Conservation (phyloP, 2,329 filamentous ascomycete genomes). For the Colletotrichum eremochloae region DNA sequence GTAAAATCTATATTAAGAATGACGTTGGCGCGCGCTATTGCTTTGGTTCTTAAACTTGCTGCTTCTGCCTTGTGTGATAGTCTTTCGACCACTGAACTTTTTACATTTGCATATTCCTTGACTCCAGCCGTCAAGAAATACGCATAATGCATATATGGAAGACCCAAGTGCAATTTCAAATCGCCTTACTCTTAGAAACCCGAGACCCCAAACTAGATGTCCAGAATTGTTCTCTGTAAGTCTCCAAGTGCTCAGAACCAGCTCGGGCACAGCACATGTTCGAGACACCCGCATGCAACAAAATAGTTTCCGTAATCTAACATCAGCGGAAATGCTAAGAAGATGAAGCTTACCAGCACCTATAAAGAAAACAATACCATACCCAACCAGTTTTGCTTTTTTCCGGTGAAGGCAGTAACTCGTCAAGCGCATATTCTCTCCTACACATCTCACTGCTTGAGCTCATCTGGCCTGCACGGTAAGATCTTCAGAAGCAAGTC, state of each 20-base stretch:
- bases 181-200: background rate
- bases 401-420: background rate
- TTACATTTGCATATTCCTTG: background rate
- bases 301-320: constrained; percentile 3
- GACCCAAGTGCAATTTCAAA: background rate
- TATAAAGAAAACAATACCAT: background rate
- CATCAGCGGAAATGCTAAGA: background rate
- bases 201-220: background rate
- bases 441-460: background rate
- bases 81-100: background rate
- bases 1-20: background rate
- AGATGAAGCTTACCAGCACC: background rate
- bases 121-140: background rate
- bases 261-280: background rate
- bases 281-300: background rate
- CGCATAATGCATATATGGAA: background rate
- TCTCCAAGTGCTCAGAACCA: background rate
- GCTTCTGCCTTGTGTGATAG: background rate
- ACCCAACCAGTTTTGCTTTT: too few species aligned
- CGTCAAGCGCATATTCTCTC: background rate
- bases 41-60: background rate
- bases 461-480: background rate
- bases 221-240: background rate
- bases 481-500: background rate
- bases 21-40: background rate